These are phyloP conservation scores for Pueraria montana DNA, from an alignment of 306 rosid genomes.

Conservation along the genomic window DNA sequence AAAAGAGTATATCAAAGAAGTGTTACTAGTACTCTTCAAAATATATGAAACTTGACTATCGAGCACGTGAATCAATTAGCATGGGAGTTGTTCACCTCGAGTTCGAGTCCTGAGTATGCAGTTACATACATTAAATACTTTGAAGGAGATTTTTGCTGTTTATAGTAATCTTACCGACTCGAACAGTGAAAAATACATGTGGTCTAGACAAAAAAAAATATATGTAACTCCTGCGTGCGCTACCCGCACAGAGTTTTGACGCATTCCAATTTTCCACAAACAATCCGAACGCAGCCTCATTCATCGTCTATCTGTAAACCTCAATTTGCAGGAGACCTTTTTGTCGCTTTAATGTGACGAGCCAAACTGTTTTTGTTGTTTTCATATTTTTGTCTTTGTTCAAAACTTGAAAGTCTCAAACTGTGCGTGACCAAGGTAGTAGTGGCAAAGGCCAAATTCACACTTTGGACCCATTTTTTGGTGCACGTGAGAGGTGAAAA, in stretches of 20 bases:
- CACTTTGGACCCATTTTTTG: slow-evolving; percentile 33
- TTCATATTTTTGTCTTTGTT: slow-evolving; percentile 9
- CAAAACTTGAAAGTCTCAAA: slow-evolving; percentile 38
- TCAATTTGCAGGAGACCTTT: slow-evolving; percentile 21
- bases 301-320: neutral
- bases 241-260: neutral
- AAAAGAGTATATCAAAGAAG: too few relatives aligned
- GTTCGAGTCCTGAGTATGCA: too few relatives aligned
- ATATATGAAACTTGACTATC: too few relatives aligned
- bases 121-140: too few relatives aligned
- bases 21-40: too few relatives aligned
- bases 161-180: too few relatives aligned
- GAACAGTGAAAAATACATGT: too few relatives aligned
- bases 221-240: neutral
- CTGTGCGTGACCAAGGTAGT: slow-evolving; percentile 27
- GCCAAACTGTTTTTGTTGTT: neutral
- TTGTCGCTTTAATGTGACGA: slow-evolving; percentile 43
- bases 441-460: slow-evolving; percentile 30
- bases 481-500: slow-evolving; percentile 41
- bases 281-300: slow-evolving; percentile 21
- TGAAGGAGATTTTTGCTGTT: too few relatives aligned
- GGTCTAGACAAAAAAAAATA: too few relatives aligned
- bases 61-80: too few relatives aligned
- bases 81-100: too few relatives aligned
- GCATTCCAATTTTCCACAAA: neutral